Evolutionary conservation across 2,329 filamentous ascomycete genomes (phyloP).

Genomic region (Botryotinia convoluta): DNA sequence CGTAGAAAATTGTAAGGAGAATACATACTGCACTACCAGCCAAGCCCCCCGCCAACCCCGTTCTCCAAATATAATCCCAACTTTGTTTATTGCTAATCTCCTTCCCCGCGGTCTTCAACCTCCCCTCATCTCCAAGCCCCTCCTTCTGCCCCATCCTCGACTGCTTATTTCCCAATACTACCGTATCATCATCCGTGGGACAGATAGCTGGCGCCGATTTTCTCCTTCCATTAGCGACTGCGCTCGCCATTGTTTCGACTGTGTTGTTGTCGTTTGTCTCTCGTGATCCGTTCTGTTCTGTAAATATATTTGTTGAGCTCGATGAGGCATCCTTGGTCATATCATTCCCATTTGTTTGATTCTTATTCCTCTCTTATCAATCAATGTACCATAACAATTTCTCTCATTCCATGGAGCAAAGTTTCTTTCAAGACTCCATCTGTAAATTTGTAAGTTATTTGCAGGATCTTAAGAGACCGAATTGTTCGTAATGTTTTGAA

Average conservation of each 20-base stretch:
- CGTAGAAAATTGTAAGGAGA: background rate
- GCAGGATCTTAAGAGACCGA: background rate
- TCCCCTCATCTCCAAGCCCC: background rate
- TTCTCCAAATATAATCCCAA: conserved; percentile 79
- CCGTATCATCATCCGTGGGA: conserved; percentile 52
- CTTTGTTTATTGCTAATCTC: conserved; percentile 59
- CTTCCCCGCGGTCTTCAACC: background rate
- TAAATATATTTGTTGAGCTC: conserved; percentile 11
- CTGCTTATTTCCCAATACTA: conserved; percentile 39
- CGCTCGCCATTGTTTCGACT: conserved; percentile 13
- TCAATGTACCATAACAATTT: background rate
- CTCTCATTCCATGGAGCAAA: background rate
- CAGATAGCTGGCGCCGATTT: conserved; percentile 44
- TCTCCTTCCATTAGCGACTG: background rate
- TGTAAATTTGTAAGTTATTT: background rate
- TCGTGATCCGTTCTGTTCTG: conserved; percentile 6
- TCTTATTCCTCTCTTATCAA: background rate
- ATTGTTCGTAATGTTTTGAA: background rate
- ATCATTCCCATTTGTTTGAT: background rate
- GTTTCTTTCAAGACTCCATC: background rate
- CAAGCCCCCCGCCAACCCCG: conserved; percentile 80
- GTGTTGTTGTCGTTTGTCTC: background rate
- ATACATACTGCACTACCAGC: conserved; percentile 80
- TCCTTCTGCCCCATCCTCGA: background rate
- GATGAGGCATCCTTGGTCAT: conserved; percentile 16